These are phyloP conservation scores for Apophysomyces ossiformis DNA, from an alignment of 371 early-diverging fungal genomes.

Conservation along the genomic window DNA sequence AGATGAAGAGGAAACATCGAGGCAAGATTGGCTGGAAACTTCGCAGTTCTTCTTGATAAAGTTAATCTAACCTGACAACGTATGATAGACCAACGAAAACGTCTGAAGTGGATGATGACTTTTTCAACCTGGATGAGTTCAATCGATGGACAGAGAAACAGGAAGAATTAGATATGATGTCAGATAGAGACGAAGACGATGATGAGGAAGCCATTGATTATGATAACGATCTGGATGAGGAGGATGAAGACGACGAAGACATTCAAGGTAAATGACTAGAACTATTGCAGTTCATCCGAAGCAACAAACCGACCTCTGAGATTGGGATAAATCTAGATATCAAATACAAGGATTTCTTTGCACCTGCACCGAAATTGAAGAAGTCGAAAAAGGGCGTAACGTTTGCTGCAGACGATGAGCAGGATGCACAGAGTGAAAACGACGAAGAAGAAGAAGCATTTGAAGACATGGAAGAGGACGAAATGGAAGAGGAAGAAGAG, in stretches of 20 bases:
- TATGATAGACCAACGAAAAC: conserved; percentile 26
- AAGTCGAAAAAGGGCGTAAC: conserved; percentile 35
- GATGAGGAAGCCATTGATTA: conserved; percentile 61
- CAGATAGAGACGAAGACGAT: conserved; percentile 41
- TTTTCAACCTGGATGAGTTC: conserved; percentile 66
- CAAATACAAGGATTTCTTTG: conserved; percentile 58
- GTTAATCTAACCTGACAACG: not conserved
- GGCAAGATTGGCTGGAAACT: not conserved
- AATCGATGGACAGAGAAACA: conserved; percentile 69
- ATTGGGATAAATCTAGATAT: conserved; percentile 38
- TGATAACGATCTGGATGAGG: conserved; percentile 57
- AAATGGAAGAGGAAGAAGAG: conserved; percentile 45
- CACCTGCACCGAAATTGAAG: conserved; percentile 31
- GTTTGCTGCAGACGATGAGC: conserved; percentile 40
- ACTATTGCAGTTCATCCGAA: not conserved
- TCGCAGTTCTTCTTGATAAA: not conserved
- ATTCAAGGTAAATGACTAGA: conserved; percentile 31
- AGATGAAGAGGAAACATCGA: conserved; percentile 17
- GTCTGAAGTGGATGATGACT: conserved; percentile 71
- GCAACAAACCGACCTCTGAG: no score
- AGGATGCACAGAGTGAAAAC: conserved; percentile 28
- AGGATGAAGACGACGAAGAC: conserved; percentile 46
- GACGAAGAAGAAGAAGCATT: conserved; percentile 38
- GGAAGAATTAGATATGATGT: conserved; percentile 56
- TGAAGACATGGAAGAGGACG: conserved; percentile 48